phyloP scores from a whole-genome alignment of 192 early-diverging fungal species.

The Umbelopsis ramanniana region DNA sequence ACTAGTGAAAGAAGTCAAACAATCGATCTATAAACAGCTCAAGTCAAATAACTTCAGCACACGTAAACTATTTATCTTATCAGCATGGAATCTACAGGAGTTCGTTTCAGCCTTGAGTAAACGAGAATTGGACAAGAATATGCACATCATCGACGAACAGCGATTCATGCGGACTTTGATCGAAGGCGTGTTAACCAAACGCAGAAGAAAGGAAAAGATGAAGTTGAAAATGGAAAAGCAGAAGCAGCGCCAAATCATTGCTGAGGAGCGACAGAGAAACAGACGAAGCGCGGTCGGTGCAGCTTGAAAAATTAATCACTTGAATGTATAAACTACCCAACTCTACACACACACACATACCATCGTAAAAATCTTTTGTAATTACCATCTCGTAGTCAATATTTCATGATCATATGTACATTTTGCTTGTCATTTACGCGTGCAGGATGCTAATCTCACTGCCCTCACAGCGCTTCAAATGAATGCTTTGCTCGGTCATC shows the following conservation, averaged over 20 bases:
- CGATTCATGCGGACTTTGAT: constrained; percentile 37
- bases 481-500: background rate
- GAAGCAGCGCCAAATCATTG: constrained; percentile 1
- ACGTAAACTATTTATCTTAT: constrained; percentile 32
- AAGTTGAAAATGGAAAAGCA: constrained; percentile 10
- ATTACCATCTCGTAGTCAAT: background rate
- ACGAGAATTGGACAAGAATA: constrained; percentile 18
- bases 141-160: constrained; percentile 34
- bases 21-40: constrained; percentile 31
- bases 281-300: constrained; percentile 15
- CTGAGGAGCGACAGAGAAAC: constrained; percentile 6
- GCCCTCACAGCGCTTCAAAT: background rate
- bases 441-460: background rate
- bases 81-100: constrained; percentile 42
- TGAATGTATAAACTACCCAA: background rate
- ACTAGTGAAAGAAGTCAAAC: constrained; percentile 33
- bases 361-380: constrained; percentile 3
- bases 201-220: constrained; percentile 31
- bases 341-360: background rate
- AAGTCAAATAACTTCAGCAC: constrained; percentile 32
- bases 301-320: background rate
- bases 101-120: constrained; percentile 30
- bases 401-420: constrained; percentile 23
- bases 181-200: constrained; percentile 35
- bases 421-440: background rate